A percentile compares a stretch with the other conserved stretches of the same genome.
phyloP scores from a whole-genome alignment of 2,329 filamentous ascomycete species.

The Trichophyton mentagrophytes region DNA sequence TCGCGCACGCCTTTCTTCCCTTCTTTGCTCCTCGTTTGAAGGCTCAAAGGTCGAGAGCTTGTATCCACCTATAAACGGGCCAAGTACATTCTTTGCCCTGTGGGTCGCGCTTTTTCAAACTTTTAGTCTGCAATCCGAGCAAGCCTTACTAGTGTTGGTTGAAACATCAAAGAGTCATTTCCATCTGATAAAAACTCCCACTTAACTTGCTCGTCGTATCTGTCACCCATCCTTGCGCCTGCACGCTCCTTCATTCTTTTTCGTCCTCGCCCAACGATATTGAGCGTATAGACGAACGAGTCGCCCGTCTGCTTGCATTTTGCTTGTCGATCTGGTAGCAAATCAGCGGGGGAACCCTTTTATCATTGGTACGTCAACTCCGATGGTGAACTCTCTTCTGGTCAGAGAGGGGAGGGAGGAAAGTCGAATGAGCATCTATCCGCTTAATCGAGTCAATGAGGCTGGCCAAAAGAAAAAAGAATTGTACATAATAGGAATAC shows the following conservation, averaged over 20 bases:
- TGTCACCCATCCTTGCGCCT: not conserved
- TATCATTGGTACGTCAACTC: slow-evolving; percentile 1
- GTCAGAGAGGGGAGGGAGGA: not conserved
- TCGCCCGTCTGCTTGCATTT: not conserved
- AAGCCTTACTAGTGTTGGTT: not conserved
- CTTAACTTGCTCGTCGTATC: not conserved
- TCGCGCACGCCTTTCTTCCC: not conserved
- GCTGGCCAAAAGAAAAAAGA: not conserved
- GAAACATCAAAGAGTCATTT: slow-evolving; percentile 4
- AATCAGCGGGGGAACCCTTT: not conserved
- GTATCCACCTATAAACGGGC: slow-evolving; percentile 2
- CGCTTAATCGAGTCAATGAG: not conserved
- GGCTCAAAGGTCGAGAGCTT: not conserved
- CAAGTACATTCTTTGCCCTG: not conserved
- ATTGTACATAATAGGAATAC: not conserved
- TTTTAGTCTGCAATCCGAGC: not conserved
- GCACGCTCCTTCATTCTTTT: not conserved
- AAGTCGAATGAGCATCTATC: not conserved
- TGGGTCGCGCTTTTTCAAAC: slow-evolving; percentile 3
- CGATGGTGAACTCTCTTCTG: not conserved
- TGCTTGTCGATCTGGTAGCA: slow-evolving; percentile 1
- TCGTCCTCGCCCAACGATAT: not conserved
- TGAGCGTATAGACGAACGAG: not conserved
- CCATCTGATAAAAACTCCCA: not conserved
- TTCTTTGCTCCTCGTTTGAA: not conserved